These are phyloP conservation scores for Myochromella boudieri DNA, from an alignment of 768 basidiomycete genomes.

Conservation along the genomic window DNA sequence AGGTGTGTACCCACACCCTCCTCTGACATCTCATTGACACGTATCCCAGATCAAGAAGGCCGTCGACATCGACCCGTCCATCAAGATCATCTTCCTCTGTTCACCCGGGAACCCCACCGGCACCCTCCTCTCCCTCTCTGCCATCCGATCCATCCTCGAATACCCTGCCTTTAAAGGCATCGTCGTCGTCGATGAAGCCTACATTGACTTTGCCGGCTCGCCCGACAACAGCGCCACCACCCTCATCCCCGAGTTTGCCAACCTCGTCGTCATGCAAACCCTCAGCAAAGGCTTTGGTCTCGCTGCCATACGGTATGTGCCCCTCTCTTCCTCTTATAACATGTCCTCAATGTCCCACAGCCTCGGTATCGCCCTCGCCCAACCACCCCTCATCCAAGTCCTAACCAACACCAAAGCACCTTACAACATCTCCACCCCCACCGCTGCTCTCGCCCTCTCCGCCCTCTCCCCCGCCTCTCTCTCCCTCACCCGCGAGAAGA, in stretches of 20 bases:
- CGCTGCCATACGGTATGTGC: conserved; percentile 84
- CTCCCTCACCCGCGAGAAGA: conserved; percentile 61
- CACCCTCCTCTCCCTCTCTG: conserved; percentile 72
- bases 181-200: conserved; percentile 94
- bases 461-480: conserved; percentile 74
- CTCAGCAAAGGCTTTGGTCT: conserved; percentile 95
- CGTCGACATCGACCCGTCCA: conserved; percentile 66
- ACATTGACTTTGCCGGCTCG: conserved; percentile 83
- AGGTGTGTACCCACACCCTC: conserved; percentile 47
- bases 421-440: conserved; percentile 93
- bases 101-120: conserved; percentile 98
- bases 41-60: conserved; percentile 64
- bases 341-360: conserved; percentile 35
- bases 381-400: conserved; percentile 87
- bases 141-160: conserved; percentile 70
- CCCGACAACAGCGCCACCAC: conserved; percentile 60
- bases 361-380: conserved; percentile 86
- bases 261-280: conserved; percentile 94
- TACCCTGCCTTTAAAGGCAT: conserved; percentile 86
- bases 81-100: conserved; percentile 93
- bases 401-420: conserved; percentile 96
- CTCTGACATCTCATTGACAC: not conserved
- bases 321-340: not conserved
- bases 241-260: conserved; percentile 79
- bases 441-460: conserved; percentile 76